phyloP scores from a whole-genome alignment of 768 basidiomycete genomes.

The Postia placenta region DNA sequence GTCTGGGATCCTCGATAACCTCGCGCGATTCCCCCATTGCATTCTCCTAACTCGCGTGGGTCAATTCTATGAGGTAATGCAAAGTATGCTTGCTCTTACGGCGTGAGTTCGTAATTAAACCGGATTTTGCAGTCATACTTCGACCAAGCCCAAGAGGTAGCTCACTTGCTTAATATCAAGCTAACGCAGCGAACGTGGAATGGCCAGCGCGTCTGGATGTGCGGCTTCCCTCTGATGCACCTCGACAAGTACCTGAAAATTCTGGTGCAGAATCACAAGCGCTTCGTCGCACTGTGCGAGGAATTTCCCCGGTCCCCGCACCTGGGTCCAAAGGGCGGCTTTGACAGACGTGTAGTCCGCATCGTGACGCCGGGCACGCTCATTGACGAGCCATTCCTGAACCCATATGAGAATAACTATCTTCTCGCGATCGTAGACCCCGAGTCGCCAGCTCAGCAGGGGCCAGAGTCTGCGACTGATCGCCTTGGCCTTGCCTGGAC shows the following conservation, averaged over 20 bases:
- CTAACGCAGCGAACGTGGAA: conserved; percentile 74
- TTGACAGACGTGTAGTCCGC: conserved; percentile 78
- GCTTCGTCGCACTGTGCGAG: conserved; percentile 91
- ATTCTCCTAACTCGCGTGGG: conserved; percentile 89
- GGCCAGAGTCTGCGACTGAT: background rate
- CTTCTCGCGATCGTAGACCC: conserved; percentile 57
- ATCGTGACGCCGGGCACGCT: conserved; percentile 93
- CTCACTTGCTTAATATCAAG: conserved; percentile 76
- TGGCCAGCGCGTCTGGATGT: conserved; percentile 68
- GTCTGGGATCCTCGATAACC: conserved; percentile 63
- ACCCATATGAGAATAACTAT: conserved; percentile 85
- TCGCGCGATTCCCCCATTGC: conserved; percentile 78
- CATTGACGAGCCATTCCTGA: conserved; percentile 85
- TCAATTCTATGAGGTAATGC: conserved; percentile 92
- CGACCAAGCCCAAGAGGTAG: conserved; percentile 78
- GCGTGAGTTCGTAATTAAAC: conserved; percentile 71
- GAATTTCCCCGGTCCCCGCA: conserved; percentile 60
- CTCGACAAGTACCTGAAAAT: conserved; percentile 84
- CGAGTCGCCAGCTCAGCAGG: background rate
- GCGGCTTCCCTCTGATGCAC: conserved; percentile 84
- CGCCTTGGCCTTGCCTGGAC: conserved; percentile 83
- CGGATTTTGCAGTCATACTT: conserved; percentile 75
- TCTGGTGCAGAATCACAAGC: conserved; percentile 75
- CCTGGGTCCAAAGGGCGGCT: conserved; percentile 47
- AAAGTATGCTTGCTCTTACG: conserved; percentile 28